Percentiles rank a stretch among this genome's conserved stretches.
phyloP scores from a whole-genome alignment of 768 basidiomycete species.

The Boletus sensibilis region DNA sequence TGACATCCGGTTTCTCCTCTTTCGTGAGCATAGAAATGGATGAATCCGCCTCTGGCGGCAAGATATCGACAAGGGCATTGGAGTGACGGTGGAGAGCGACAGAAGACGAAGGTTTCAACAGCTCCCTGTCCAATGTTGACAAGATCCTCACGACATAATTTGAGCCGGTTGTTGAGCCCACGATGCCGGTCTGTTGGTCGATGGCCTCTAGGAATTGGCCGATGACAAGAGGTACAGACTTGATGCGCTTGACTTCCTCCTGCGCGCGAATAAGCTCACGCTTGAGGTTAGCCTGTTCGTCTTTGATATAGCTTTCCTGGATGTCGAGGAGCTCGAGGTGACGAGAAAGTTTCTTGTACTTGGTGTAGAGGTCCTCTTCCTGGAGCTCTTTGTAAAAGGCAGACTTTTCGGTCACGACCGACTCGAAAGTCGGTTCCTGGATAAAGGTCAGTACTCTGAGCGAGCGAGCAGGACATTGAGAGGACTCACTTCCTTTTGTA shows the following conservation, averaged over 20 bases:
- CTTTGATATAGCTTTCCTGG: conserved; percentile 96
- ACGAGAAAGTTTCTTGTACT: conserved; percentile 93
- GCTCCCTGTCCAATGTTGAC: conserved; percentile 93
- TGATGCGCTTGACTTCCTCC: conserved; percentile 99
- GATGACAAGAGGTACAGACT: conserved; percentile 97
- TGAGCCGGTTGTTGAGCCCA: conserved; percentile 95
- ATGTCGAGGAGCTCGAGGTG: conserved; percentile 95
- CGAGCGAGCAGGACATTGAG: not conserved
- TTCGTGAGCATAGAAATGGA: conserved; percentile 92
- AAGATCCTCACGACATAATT: conserved; percentile 98
- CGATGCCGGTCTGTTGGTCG: conserved; percentile 95
- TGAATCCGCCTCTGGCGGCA: conserved; percentile 98
- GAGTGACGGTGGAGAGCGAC: conserved; percentile 99
- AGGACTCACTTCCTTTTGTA: conserved; percentile 68
- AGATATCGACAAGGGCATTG: conserved; percentile 96
- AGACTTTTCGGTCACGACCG: conserved; percentile 85
- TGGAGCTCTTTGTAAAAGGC: conserved; percentile 84
- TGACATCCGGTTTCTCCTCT: conserved; percentile 93
- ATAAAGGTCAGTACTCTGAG: not conserved
- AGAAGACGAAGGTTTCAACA: conserved; percentile 95
- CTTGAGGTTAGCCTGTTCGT: conserved; percentile 97
- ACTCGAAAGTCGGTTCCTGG: conserved; percentile 89
- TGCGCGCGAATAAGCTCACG: conserved; percentile 97
- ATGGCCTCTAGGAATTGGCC: conserved; percentile 99
- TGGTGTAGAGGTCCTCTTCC: conserved; percentile 91